Percentiles rank a stretch among this genome's conserved stretches.
phyloP scores from a whole-genome alignment of 495 filamentous ascomycete species.

The Penicillium maclennaniae region DNA sequence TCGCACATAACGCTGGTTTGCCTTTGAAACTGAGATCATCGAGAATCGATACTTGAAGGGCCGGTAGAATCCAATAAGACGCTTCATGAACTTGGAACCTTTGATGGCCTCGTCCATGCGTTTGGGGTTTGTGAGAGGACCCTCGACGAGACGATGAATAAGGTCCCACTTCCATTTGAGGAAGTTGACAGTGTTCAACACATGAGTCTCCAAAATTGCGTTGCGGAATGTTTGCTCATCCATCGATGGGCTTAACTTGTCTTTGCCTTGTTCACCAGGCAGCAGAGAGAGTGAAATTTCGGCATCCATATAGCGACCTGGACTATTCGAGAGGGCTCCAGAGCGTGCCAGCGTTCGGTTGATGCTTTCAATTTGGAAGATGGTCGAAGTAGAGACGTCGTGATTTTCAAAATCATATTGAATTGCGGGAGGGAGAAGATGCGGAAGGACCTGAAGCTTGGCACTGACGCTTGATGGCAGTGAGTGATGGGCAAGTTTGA shows the following conservation, averaged over 20 bases:
- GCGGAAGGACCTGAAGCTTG: slow-evolving; percentile 77
- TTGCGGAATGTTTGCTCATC: slow-evolving; percentile 86
- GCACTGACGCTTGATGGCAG: slow-evolving; percentile 76
- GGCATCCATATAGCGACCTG: slow-evolving; percentile 44
- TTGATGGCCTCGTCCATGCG: slow-evolving; percentile 92
- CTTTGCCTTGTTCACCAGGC: slow-evolving; percentile 63
- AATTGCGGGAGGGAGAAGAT: slow-evolving; percentile 71
- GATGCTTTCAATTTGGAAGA: slow-evolving; percentile 97
- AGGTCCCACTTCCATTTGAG: slow-evolving; percentile 97
- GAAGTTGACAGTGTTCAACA: slow-evolving; percentile 79
- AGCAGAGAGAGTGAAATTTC: slow-evolving; percentile 40
- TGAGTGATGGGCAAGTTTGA: slow-evolving; percentile 82
- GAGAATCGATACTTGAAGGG: slow-evolving; percentile 96
- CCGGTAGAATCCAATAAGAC: slow-evolving; percentile 88
- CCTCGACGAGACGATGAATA: slow-evolving; percentile 86
- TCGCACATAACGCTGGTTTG: slow-evolving; percentile 89
- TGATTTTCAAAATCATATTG: slow-evolving; percentile 66
- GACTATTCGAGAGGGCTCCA: slow-evolving; percentile 36
- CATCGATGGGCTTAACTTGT: slow-evolving; percentile 66
- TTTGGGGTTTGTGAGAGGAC: slow-evolving; percentile 86
- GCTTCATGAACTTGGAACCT: slow-evolving; percentile 90
- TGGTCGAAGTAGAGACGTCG: slow-evolving; percentile 75
- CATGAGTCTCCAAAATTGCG: slow-evolving; percentile 79
- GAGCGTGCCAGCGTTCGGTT: slow-evolving; percentile 90
- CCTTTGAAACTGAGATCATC: slow-evolving; percentile 78